Evolutionary conservation across 495 filamentous ascomycete species (phyloP).

Genomic region (Aspergillus heteromorphus): DNA sequence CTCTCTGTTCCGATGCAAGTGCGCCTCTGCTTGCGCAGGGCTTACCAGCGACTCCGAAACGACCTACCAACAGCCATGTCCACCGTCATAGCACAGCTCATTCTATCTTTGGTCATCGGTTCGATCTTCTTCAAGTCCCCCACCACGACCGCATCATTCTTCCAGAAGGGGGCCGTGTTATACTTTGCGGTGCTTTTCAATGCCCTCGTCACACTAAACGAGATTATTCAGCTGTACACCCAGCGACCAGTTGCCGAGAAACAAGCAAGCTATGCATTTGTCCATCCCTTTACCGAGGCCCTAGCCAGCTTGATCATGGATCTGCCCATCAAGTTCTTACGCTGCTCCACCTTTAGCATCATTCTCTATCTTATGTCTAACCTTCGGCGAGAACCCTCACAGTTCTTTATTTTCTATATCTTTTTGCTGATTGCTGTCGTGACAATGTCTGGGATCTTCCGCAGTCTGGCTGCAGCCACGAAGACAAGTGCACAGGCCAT

Average conservation of each 20-base stretch:
- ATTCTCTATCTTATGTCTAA: constrained; percentile 54
- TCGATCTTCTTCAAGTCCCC: constrained; percentile 68
- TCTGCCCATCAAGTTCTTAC: constrained; percentile 45
- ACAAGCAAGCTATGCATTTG: constrained; percentile 55
- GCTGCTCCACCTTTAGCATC: constrained; percentile 40
- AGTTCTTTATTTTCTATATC: constrained; percentile 57
- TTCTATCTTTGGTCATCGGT: constrained; percentile 73
- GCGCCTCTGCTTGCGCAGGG: constrained; percentile 39
- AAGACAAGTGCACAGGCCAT: constrained; percentile 37
- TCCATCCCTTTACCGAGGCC: constrained; percentile 54
- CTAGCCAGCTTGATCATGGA: constrained; percentile 51
- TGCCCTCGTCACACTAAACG: constrained; percentile 40
- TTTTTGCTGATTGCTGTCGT: constrained; percentile 42
- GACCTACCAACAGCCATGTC: constrained; percentile 68
- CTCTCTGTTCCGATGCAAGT: constrained; percentile 43
- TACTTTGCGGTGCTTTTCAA: constrained; percentile 79
- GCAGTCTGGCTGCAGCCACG: constrained; percentile 36
- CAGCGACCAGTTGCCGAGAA: constrained; percentile 59
- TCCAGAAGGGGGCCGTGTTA: constrained; percentile 58
- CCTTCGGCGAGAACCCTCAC: constrained; percentile 33
- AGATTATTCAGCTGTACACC: constrained; percentile 52
- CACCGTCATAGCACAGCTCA: constrained; percentile 61
- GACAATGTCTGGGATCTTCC: constrained; percentile 46
- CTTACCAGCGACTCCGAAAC: constrained; percentile 51
- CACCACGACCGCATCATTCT: constrained; percentile 19